A percentile compares a stretch with the other conserved stretches of the same genome.
phyloP scores from a whole-genome alignment of 2,329 filamentous ascomycete species.

The Escovopsis sp. region DNA sequence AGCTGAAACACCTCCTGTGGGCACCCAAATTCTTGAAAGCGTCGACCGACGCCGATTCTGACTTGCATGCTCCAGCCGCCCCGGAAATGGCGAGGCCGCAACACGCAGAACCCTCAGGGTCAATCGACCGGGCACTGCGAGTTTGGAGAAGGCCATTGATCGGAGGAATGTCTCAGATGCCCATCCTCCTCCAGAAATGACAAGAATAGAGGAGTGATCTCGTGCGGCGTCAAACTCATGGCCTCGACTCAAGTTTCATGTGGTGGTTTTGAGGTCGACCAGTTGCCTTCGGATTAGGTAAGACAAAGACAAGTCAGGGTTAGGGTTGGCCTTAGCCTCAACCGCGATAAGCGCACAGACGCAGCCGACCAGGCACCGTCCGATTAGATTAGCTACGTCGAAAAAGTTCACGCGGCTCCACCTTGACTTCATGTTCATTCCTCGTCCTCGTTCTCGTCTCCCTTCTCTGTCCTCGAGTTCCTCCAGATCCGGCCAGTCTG shows the following conservation, averaged over 20 bases:
- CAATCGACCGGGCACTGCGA: constrained; percentile 6
- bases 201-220: too few species aligned
- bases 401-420: constrained; percentile 4
- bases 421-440: not conserved
- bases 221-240: too few species aligned
- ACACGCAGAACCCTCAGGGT: constrained; percentile 2
- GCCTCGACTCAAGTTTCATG: too few species aligned
- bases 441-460: not conserved
- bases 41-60: constrained; percentile 16
- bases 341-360: constrained; percentile 2
- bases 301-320: too few species aligned
- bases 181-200: too few species aligned
- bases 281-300: too few species aligned
- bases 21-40: constrained; percentile 65
- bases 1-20: constrained; percentile 52
- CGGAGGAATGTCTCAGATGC: not conserved
- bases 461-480: not conserved
- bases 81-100: constrained; percentile 8
- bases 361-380: not conserved
- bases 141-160: constrained; percentile 8
- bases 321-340: too few species aligned
- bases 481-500: too few species aligned
- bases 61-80: constrained; percentile 18
- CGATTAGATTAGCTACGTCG: constrained; percentile 7
- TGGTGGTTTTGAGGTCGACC: too few species aligned